A percentile compares a stretch with the other conserved stretches of the same genome.
phyloP scores from a whole-genome alignment of 163 green algal species.

The Volvox carteri region DNA sequence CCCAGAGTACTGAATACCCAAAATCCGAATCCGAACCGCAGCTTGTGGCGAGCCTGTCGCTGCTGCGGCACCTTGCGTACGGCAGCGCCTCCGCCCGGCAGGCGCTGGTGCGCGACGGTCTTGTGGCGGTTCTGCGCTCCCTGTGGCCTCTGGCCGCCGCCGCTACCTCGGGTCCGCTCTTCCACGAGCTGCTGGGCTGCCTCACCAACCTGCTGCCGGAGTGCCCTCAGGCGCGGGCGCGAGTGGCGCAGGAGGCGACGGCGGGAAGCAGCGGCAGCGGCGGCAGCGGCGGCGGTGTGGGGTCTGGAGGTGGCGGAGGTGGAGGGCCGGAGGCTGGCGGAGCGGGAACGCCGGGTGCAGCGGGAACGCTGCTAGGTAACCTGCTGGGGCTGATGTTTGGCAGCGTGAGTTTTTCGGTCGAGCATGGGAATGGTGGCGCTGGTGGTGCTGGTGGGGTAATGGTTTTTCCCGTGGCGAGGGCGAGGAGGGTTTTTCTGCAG shows the following conservation, averaged over 20 bases:
- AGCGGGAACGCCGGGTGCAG: not conserved
- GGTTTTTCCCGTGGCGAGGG: too few species aligned
- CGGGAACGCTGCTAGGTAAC: conserved; percentile 49
- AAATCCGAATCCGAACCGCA: conserved; percentile 11
- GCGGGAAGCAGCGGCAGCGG: too few species aligned
- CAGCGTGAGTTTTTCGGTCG: not conserved
- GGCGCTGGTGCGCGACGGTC: conserved; percentile 55
- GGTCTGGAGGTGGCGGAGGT: not conserved
- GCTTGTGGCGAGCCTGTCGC: conserved; percentile 46
- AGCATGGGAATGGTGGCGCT: not conserved
- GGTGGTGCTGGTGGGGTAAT: too few species aligned
- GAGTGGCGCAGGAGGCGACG: conserved; percentile 43
- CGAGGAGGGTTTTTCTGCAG: too few species aligned
- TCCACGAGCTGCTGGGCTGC: conserved; percentile 66
- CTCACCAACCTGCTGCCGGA: conserved; percentile 58
- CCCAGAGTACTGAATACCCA: too few species aligned
- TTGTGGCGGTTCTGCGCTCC: conserved; percentile 42
- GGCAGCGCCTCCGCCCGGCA: conserved; percentile 31
- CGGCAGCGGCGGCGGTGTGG: not conserved
- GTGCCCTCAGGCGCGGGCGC: conserved; percentile 50
- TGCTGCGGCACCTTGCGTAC: conserved; percentile 69
- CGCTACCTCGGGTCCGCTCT: conserved; percentile 45
- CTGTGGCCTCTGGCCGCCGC: conserved; percentile 26
- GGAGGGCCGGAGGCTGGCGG: not conserved
- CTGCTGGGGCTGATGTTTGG: conserved; percentile 51